These are phyloP conservation scores for Ganoderma lucidum DNA, from an alignment of 1,284 basidiomycete species.

Conservation along the genomic window DNA sequence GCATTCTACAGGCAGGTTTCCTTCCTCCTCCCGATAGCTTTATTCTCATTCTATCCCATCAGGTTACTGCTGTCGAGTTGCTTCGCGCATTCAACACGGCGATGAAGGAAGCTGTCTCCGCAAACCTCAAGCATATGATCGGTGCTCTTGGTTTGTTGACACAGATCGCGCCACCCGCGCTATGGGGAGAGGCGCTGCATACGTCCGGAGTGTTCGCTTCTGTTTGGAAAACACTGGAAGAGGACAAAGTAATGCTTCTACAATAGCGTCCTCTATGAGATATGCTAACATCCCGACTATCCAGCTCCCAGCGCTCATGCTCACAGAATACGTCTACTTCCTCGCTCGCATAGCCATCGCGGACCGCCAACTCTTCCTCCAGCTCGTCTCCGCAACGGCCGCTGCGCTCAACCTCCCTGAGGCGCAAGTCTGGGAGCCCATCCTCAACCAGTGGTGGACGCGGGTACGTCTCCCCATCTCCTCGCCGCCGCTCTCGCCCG, in stretches of 20 bases:
- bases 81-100: constrained; percentile 61
- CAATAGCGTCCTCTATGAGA: neutral
- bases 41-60: neutral
- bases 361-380: constrained; percentile 69
- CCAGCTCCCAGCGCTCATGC: constrained; percentile 59
- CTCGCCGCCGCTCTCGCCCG: neutral
- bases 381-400: constrained; percentile 70
- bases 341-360: constrained; percentile 73
- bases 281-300: constrained; percentile 5
- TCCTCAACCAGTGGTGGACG: constrained; percentile 84
- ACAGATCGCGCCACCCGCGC: constrained; percentile 63
- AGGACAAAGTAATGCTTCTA: constrained; percentile 62
- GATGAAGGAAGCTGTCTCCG: constrained; percentile 52
- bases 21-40: neutral
- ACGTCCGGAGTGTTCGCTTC: constrained; percentile 72
- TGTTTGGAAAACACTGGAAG: constrained; percentile 62
- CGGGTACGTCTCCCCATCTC: constrained; percentile 54
- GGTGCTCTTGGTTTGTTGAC: constrained; percentile 61
- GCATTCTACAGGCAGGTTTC: constrained; percentile 69
- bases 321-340: constrained; percentile 73
- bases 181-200: constrained; percentile 79
- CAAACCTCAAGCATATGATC: constrained; percentile 68
- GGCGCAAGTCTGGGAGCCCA: constrained; percentile 62
- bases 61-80: constrained; percentile 62
- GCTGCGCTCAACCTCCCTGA: constrained; percentile 56